Conservation (phyloP, 129 eudicot species). For the Mikania micrantha region DNA sequence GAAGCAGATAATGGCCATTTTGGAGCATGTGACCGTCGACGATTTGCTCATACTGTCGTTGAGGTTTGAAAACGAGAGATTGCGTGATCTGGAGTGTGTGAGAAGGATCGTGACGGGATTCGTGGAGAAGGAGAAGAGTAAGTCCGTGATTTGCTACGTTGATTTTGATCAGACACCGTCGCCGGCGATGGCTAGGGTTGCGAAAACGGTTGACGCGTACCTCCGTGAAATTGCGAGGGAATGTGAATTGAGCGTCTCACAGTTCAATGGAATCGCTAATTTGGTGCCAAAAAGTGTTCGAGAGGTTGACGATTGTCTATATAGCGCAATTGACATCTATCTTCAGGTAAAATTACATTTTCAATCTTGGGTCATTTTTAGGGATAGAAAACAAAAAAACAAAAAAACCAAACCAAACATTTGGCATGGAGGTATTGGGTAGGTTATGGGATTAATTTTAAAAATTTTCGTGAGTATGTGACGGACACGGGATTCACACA, state of each 20-base stretch:
- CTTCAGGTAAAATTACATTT: conserved; percentile 84
- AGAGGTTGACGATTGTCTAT: conserved; percentile 79
- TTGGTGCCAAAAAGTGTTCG: conserved; percentile 74
- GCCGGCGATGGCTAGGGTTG: conserved; percentile 59
- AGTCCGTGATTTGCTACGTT: conserved; percentile 72
- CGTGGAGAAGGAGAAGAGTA: conserved; percentile 82
- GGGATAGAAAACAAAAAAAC: no score
- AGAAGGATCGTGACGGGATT: conserved; percentile 78
- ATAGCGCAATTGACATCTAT: conserved; percentile 90
- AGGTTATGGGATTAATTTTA: no score
- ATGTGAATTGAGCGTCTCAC: conserved; percentile 55
- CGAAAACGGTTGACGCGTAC: conserved; percentile 83
- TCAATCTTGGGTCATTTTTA: no score
- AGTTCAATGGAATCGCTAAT: conserved; percentile 84
- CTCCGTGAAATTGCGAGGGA: conserved; percentile 73
- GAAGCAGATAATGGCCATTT: conserved; percentile 48
- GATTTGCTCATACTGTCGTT: conserved; percentile 65
- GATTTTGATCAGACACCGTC: conserved; percentile 62
- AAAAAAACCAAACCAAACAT: no score
- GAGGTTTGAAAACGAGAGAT: conserved; percentile 64
- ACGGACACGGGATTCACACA: no score
- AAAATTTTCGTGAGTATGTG: no score
- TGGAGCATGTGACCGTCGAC: conserved; percentile 82
- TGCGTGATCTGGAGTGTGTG: conserved; percentile 81
- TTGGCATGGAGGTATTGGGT: no score